Conservation (phyloP, 2,329 filamentous ascomycete genomes). For the Verticillium isaacii region DNA sequence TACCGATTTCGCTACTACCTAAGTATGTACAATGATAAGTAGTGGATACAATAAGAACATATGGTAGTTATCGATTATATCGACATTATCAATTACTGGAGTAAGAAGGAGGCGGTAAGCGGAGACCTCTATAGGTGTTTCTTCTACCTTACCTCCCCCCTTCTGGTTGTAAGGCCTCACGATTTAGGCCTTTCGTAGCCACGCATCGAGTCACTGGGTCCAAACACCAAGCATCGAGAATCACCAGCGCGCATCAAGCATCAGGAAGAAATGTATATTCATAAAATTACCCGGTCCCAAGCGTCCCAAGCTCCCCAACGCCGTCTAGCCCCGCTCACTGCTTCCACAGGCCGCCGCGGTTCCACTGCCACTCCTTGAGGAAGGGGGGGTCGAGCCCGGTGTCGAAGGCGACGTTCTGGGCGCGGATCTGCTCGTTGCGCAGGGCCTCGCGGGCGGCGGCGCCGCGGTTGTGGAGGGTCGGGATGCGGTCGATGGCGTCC, state of each 20-base stretch:
- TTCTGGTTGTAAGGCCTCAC: too few relatives aligned
- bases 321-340: background rate
- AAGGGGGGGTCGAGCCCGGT: conserved; percentile 64
- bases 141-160: too few relatives aligned
- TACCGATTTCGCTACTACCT: too few relatives aligned
- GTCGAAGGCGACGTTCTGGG: conserved; percentile 62
- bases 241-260: background rate
- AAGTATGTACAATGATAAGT: too few relatives aligned
- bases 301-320: background rate
- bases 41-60: too few relatives aligned
- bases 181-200: too few relatives aligned
- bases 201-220: too few relatives aligned
- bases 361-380: conserved; percentile 63
- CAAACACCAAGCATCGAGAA: too few relatives aligned
- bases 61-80: too few relatives aligned
- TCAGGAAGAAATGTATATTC: background rate
- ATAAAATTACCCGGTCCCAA: background rate
- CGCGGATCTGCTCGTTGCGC: conserved; percentile 58
- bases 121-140: too few relatives aligned
- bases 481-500: conserved; percentile 67
- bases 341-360: background rate
- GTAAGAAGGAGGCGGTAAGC: too few relatives aligned
- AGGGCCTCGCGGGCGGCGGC: conserved; percentile 58
- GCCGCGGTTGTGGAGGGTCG: conserved; percentile 58
- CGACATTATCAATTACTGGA: too few relatives aligned